These are phyloP conservation scores for Gaeumannomyces sp. DNA, from an alignment of 2,329 filamentous ascomycete genomes.

Conservation along the genomic window DNA sequence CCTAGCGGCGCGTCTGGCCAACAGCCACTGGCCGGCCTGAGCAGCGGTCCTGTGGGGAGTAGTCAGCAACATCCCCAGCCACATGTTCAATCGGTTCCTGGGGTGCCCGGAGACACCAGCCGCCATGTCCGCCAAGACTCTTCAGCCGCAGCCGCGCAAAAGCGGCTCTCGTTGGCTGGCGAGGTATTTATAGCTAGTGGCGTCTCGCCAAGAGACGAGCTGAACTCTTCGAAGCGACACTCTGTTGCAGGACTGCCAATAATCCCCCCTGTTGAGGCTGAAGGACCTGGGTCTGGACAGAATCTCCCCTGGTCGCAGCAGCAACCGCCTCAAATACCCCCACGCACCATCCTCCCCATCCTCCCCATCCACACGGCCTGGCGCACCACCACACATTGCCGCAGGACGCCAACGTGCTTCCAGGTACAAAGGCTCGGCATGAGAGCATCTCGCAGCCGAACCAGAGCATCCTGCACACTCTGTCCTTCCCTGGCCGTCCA, in stretches of 20 bases:
- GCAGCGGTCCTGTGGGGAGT: neutral
- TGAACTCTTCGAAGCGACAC: conserved; percentile 13
- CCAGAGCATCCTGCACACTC: neutral
- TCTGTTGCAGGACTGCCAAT: conserved; percentile 17
- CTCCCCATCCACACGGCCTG: neutral
- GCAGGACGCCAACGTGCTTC: neutral
- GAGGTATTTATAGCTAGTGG: neutral
- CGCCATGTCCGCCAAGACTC: neutral
- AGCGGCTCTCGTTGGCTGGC: neutral
- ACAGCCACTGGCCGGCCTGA: conserved; percentile 4
- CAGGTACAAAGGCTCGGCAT: conserved; percentile 7
- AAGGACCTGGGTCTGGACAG: conserved; percentile 14
- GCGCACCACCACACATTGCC: neutral
- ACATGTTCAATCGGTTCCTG: neutral
- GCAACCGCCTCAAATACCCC: conserved; percentile 17
- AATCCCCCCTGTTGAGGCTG: conserved; percentile 14
- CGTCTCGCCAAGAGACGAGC: neutral
- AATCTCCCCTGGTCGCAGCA: conserved; percentile 12
- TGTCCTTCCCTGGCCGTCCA: neutral
- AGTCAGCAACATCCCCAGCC: neutral
- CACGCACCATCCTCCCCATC: conserved; percentile 15
- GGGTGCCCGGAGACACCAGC: neutral
- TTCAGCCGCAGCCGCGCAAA: neutral
- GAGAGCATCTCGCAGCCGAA: conserved; percentile 9
- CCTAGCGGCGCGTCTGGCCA: neutral